Base-by-base conservation (phyloP, 2,329 filamentous ascomycete species). In the Periconia macrospinosa region DNA sequence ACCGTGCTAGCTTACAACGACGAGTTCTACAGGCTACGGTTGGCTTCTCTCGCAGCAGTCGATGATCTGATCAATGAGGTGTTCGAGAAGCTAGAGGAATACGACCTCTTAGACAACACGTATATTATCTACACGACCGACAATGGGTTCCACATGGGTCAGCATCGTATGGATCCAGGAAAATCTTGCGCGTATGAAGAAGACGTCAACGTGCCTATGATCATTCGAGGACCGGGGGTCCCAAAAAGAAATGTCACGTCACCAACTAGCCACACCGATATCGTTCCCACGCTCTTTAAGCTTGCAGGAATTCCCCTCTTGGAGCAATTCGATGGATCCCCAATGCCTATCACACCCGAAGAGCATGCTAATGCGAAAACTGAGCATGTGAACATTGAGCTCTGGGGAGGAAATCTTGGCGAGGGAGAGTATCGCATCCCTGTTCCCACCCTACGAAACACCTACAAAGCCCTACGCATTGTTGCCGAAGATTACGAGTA, bases 401-500 rank as follows among this genome's bases (percentile, higher is more conserved):
- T 64, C 46, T 77, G 75, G 75, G 74, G 75, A 23, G 60, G 66
- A n/a, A 66, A 65, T 18, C 57, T 69, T 14, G 47, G 40, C 6
- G 66, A 67, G 45, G 62, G 64, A 5, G 55, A 53, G 20, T 19
- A 15, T 27, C 15, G 17, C 18, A 30, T 56, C 50, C 47, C 20
- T 50, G 46, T 3, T 18, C 52, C 19, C 45, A 58, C 27, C 37
- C 9, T 37, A 79, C 79, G 56, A 37, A 86, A 86, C 59, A 86
- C 84, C 0, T 87, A 87, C 75, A 87, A 87, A 69, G 79, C 78
- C 0, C 60, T 86, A 18, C 78, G 84, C 17, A 70, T 87, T 6
- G 75, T 85, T 3, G 73, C 79, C 1, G 66, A 78, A 2, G 70
- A 73, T 6, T 89, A 88, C 63, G 83, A 81, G 60, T 67, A 89